Evolutionary conservation across 2,329 filamentous ascomycete species (phyloP), one percentile per base, ranked within the genome.

Genomic region (Bipolaris sorokiniana): DNA sequence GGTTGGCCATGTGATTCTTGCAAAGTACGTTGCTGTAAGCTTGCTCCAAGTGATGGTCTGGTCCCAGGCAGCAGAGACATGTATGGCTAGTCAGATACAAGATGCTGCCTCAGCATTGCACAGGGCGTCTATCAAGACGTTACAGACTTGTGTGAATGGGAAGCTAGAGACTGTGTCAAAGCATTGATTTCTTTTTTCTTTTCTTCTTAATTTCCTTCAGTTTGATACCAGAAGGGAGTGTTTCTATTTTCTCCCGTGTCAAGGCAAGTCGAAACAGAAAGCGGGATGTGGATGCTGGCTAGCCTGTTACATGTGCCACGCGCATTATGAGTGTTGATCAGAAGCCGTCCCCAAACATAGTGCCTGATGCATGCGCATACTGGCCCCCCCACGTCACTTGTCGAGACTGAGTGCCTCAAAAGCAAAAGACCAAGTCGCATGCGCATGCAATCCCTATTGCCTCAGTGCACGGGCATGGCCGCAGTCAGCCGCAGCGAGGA

Each of bases 301-400:
- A 48, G 46, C 46, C 15, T 48, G 46, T 48, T 48, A 48, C 46
- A 48, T 37, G 33, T 48, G 33, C 20, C 23, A 20, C n/a, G 9
- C 20, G 44, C 44, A 46, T 33, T 20, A n/a, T 7, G 20, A 26
- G 20, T 22, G 20, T 42, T 42, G 40, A 26, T 42, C 40, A 15
- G 15, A 23, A n/a, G 40, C 40, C 40, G 20, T 42, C 20, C 20
- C 40, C 20, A 42, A 42, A 42, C 40, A 26, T 26, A 5, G 7
- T 34, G 44, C 44, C 28, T 34, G 44, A 46, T 46, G n/a, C n/a
- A 33, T 46, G 44, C 28, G 26, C 26, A 46, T 20, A 46, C 33
- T 20, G n/a, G 15, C 26, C 44, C 28, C 22, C 3, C 28, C 10
- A 31, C 28, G 28, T 31, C 28, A 31, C 28, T 31, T 31, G 28